phyloP scores from a whole-genome alignment of 495 filamentous ascomycete species.

The Hypomontagnella monticulosa region DNA sequence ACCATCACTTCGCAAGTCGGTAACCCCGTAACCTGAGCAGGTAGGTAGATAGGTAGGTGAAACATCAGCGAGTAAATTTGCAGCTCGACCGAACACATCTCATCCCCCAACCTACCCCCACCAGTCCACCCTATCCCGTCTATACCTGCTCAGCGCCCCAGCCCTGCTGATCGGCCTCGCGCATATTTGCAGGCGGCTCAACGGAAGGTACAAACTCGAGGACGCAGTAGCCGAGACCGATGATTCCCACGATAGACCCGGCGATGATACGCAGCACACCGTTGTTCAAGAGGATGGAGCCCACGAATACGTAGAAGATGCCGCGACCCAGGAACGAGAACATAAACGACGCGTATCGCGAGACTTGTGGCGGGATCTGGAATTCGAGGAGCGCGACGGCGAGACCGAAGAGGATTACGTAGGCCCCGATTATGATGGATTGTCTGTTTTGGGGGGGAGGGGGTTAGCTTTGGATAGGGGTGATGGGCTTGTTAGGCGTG shows the following conservation, averaged over 20 bases:
- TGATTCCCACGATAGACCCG: conserved; percentile 75
- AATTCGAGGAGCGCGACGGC: conserved; percentile 81
- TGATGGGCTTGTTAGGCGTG: neutral
- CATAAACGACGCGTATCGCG: conserved; percentile 94
- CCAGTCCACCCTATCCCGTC: neutral
- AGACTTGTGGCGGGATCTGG: conserved; percentile 91
- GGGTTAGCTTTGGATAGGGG: neutral
- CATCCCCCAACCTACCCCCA: neutral
- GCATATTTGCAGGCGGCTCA: conserved; percentile 98
- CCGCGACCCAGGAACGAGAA: conserved; percentile 97
- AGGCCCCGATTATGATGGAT: conserved; percentile 79
- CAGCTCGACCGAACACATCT: no score
- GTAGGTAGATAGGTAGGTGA: no score
- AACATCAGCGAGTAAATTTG: no score
- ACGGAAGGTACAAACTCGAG: conserved; percentile 96
- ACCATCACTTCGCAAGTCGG: no score
- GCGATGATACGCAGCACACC: conserved; percentile 66
- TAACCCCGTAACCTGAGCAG: no score
- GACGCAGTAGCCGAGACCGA: conserved; percentile 80
- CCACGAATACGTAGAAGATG: conserved; percentile 96
- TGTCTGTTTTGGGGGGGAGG: conserved; percentile 54
- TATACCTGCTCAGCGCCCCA: conserved; percentile 94
- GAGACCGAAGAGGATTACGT: conserved; percentile 90
- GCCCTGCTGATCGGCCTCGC: conserved; percentile 79
- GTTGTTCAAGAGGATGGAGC: conserved; percentile 79